Evolutionary conservation across 345 rosid genomes (phyloP).

Genomic region (Dovyalis caffra): DNA sequence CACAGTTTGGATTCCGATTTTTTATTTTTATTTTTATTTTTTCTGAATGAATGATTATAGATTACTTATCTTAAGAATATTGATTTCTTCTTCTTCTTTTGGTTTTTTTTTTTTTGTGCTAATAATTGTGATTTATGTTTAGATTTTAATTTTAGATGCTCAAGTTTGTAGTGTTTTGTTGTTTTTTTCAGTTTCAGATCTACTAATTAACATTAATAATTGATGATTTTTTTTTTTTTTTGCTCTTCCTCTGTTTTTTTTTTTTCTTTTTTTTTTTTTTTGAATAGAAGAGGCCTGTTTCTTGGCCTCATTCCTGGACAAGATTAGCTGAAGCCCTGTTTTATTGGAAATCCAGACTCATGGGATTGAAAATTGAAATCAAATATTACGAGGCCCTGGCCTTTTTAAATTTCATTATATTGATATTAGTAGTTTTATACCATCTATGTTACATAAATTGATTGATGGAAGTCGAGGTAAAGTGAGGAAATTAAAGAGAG

Average conservation of each 20-base stretch:
- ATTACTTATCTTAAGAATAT: no score
- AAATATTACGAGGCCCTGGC: background rate
- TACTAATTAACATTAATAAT: conserved; percentile 3
- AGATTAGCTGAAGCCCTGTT: background rate
- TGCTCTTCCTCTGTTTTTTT: no score
- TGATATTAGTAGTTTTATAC: no score
- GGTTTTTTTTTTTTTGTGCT: background rate
- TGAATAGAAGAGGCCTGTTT: background rate
- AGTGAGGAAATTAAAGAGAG: background rate
- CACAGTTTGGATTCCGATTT: background rate
- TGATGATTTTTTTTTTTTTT: background rate
- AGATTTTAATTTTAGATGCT: conserved; percentile 5
- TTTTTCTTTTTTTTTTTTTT: background rate
- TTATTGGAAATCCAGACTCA: background rate
- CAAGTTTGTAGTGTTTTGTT: background rate
- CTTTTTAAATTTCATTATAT: background rate
- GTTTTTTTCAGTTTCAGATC: conserved; percentile 24
- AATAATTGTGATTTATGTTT: background rate
- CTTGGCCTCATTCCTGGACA: background rate
- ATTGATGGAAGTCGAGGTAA: background rate
- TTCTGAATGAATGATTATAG: no score
- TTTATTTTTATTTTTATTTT: background rate
- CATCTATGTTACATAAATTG: background rate
- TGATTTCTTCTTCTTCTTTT: background rate
- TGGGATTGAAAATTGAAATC: background rate